Base-by-base conservation (phyloP, 805 yeast species). In the Wickerhamomyces alni region DNA sequence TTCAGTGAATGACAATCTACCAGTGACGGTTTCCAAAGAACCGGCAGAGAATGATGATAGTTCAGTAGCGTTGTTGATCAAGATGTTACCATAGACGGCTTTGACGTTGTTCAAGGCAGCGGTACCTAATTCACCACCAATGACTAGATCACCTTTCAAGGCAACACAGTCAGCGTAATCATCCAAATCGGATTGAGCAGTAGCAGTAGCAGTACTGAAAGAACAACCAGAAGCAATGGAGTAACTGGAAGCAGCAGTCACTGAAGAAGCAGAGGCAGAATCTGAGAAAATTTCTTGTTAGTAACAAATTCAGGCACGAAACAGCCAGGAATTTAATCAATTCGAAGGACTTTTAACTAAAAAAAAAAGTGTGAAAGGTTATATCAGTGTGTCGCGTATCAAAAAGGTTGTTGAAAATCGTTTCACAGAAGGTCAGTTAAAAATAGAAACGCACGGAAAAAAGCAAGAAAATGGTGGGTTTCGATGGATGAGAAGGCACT, bases 111-210 rank as follows among this genome's bases (percentile, higher is more conserved):
- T 81, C 55, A 93, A 69, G 43, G 80, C 72, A 51, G 82, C 81
- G 43, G 75, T 52, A 49, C 78, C 80, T 45, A 82, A 63, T 47
- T 66, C 70, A 67, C 89, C 89, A 42, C 73, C 58, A 58, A 91
- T 73, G 66, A 69, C 63, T 54, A 93, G 68, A 62, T 81, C 81
- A 74, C 96, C 98, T 48, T 75, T 74, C 51, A 93, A 72, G 46
- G 87, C 83, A 29, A 75, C 63, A 77, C 99, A 93, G 35, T 79
- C 70, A 36, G 86, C 64, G 39, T 83, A 75, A 21, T 62, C 57
- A 55, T 87, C 95, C 59, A 91, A 77, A 52, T 87, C 89, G 25
- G 84, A 54, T 66, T 88, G 87, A 32, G 80, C 76, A 40, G 93
- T 78, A 53, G 87, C 95, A 38, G 95, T 85, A 48, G 69, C 70